phyloP scores from a whole-genome alignment of 2,329 filamentous ascomycete genomes.

The Beauveria bassiana region DNA sequence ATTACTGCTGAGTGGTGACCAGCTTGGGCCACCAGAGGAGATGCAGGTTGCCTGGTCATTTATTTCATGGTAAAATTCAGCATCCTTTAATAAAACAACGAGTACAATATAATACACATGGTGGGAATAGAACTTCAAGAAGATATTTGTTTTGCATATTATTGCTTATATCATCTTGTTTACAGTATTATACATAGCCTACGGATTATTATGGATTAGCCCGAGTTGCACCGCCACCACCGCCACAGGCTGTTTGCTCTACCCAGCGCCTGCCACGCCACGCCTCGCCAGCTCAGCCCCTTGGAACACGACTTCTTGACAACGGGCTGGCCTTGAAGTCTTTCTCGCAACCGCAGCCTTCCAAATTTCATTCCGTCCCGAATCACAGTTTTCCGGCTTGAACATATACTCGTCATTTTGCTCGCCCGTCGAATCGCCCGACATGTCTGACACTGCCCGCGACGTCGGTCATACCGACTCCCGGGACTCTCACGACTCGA shows the following conservation, averaged over 20 bases:
- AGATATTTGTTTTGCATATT: no score
- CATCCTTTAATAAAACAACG: no score
- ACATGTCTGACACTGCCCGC: constrained; percentile 41
- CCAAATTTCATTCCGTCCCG: no score
- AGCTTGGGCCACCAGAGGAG: no score
- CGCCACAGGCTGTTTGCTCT: not conserved
- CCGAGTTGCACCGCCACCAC: constrained; percentile 2
- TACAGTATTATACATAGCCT: no score
- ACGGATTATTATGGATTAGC: no score
- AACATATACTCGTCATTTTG: not conserved
- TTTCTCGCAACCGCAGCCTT: not conserved
- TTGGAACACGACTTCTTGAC: constrained; percentile 4
- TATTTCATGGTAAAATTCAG: no score
- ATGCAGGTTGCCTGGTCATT: no score
- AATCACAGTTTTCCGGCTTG: not conserved
- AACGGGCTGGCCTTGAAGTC: not conserved
- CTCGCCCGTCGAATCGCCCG: not conserved
- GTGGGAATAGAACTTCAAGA: no score
- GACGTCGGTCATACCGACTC: constrained; percentile 42
- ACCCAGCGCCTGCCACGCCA: not conserved
- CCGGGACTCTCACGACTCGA: constrained; percentile 46
- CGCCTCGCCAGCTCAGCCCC: constrained; percentile 6
- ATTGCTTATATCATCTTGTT: no score
- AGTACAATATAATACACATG: no score
- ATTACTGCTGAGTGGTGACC: not conserved